Evolutionary conservation across 768 basidiomycete species (phyloP).

Genomic region (Russula ochroleuca): DNA sequence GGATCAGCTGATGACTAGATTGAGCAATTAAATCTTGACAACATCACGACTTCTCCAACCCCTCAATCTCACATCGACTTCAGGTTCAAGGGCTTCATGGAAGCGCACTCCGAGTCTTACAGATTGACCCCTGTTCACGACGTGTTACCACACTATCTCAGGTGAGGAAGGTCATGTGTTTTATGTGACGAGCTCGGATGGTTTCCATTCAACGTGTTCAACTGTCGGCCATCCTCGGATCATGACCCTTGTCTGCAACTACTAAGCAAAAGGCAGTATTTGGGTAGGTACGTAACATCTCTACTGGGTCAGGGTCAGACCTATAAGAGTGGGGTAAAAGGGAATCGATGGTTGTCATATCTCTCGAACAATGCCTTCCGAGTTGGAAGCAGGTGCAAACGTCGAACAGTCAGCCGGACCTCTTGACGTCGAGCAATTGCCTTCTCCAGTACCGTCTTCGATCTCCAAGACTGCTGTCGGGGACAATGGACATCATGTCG

Average conservation of each 20-base stretch:
- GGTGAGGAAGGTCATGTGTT: not conserved
- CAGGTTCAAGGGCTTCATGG: slow-evolving; percentile 32
- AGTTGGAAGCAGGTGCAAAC: not conserved
- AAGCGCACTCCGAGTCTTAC: slow-evolving; percentile 31
- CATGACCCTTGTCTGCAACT: not conserved
- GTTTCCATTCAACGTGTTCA: not conserved
- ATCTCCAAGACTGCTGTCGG: not conserved
- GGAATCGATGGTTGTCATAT: too few relatives aligned
- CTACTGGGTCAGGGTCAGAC: too few relatives aligned
- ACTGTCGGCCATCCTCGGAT: not conserved
- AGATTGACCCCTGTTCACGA: slow-evolving; percentile 30
- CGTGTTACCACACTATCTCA: slow-evolving; percentile 28
- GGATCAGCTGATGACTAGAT: slow-evolving; percentile 40
- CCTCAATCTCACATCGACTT: slow-evolving; percentile 32
- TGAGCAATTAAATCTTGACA: slow-evolving; percentile 58
- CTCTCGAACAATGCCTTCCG: not conserved
- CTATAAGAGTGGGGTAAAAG: not conserved
- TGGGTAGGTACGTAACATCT: not conserved
- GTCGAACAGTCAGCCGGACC: not conserved
- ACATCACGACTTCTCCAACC: slow-evolving; percentile 42
- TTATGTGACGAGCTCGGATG: not conserved
- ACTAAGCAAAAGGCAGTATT: not conserved
- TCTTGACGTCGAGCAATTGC: not conserved
- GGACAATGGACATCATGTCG: slow-evolving; percentile 19
- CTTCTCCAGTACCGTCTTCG: not conserved